Base-by-base conservation (phyloP, 805 yeast species). In the Candida jianshihensis region DNA sequence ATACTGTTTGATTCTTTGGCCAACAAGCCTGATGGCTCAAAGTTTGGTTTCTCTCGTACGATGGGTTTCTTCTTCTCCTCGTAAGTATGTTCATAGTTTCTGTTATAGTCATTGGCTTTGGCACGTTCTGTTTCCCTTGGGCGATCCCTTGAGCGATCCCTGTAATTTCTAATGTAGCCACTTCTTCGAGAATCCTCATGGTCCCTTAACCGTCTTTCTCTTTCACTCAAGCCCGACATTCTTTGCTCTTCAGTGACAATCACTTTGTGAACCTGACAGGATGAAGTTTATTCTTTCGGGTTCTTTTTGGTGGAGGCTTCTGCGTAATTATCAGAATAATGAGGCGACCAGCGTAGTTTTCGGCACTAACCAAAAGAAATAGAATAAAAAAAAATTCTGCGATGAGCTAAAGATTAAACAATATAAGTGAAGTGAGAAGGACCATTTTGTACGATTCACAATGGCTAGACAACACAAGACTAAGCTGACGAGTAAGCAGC, bases 381-480 rank as follows among this genome's bases (percentile, higher is more conserved):
- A 28, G n/a, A 28, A 28, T 17, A 28, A 28, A 28, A 28, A 28
- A 28, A 28, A 28, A 28, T 11, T 28, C 31, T 28, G 31, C 31
- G 21, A 28, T 28, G 31, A 28, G 31, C 29, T 26, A 14, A 14
- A 12, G 15, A 26, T 13, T 13, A 24, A 8, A 24, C 6, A 10
- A 8, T 10, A 24, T 6, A 14, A 9, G 8, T n/a, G 11, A 26
- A 14, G 18, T 6, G 18, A 26, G 6, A 14, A 14, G 11, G 15
- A 5, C 6, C 29, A 14, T n/a, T 26, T n/a, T n/a, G 18, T n/a
- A 6, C 17, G 8, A 17, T 26, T 7, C 4, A 26, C 4, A 5
- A 66, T 66, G 71, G 68, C 66, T 2, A 63, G n/a, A n/a, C n/a
- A n/a, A n/a, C n/a, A 51, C 44, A 63, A 59, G 40, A 49, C 41